phyloP scores from a whole-genome alignment of 306 rosid genomes.

The Malus asiatica region DNA sequence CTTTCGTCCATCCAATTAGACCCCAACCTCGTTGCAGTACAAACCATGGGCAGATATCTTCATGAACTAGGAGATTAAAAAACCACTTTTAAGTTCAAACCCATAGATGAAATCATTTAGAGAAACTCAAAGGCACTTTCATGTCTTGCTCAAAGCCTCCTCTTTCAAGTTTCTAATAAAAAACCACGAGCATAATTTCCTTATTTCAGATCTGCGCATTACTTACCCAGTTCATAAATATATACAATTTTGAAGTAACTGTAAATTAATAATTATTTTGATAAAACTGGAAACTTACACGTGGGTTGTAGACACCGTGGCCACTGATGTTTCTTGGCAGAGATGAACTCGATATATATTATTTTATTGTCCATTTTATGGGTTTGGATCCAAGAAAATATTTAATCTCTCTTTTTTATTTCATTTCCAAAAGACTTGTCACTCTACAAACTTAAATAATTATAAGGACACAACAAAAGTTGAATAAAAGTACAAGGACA shows the following conservation, averaged over 20 bases:
- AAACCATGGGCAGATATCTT: neutral
- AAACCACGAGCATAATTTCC: neutral
- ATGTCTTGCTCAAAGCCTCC: neutral
- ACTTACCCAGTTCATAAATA: neutral
- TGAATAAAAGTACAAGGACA: neutral
- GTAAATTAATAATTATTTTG: too few species aligned
- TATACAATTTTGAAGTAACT: neutral
- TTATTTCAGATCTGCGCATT: neutral
- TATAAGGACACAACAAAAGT: neutral
- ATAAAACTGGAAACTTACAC: neutral
- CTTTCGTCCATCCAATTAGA: neutral
- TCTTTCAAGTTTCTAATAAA: neutral
- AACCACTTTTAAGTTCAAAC: neutral
- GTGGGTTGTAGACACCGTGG: neutral
- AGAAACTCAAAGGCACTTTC: neutral
- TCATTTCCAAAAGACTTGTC: neutral
- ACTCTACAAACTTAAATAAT: neutral
- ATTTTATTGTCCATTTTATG: neutral
- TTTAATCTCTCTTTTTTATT: too few species aligned
- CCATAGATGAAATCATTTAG: neutral
- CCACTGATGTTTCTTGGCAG: neutral
- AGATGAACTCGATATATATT: neutral
- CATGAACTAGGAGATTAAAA: neutral
- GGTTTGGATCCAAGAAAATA: neutral
- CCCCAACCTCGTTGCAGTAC: neutral